Evolutionary conservation across 805 yeast species (phyloP), one percentile per base, ranked within the genome.

Genomic region (Wickerhamiella kazuoi): DNA sequence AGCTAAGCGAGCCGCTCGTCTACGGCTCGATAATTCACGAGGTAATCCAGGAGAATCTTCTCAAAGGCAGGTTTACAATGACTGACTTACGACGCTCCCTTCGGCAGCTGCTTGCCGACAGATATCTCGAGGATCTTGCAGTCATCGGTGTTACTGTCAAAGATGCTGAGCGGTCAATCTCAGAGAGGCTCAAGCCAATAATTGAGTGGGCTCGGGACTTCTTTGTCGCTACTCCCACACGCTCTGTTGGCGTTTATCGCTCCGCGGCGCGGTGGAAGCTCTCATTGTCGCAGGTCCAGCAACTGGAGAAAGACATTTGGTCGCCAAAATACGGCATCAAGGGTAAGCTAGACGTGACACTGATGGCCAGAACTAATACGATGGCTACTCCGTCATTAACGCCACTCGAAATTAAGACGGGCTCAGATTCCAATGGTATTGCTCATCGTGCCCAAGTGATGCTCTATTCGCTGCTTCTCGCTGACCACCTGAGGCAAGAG

Each of bases 321-420:
- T 82, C 96, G 0, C 94, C 96, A 0, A 68, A 72, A 52, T 84
- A 70, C 60, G 99, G 99, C 0, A 58, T 90, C 7, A 72, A 82
- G 47, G 99, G 99, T 0, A 72, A 77, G 48, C 73, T 86, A 15
- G 99, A 90, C 60, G 94, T 78, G 2, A 20, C 24, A 20, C 26
- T 33, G 17, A 29, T 14, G 16, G 16, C 31, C n/a, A 6, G 11
- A 6, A 23, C 9, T 23, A 23, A 23, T 23, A 17, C 6, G 7
- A 17, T 31, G 4, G 14, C 19, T 17, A 14, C 21, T 7, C 21
- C 21, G 14, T 55, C 61, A 3, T 41, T 45, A 20, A 52, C 68
- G 7, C 97, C 96, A 0, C 63, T 90, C 60, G 99, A 90, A 54
- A 73, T 90, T 42, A 90, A 90, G 53, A 83, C 97, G 0, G 95